Conservation (phyloP, 495 filamentous ascomycete species). For the Podospora pseudopauciseta region DNA sequence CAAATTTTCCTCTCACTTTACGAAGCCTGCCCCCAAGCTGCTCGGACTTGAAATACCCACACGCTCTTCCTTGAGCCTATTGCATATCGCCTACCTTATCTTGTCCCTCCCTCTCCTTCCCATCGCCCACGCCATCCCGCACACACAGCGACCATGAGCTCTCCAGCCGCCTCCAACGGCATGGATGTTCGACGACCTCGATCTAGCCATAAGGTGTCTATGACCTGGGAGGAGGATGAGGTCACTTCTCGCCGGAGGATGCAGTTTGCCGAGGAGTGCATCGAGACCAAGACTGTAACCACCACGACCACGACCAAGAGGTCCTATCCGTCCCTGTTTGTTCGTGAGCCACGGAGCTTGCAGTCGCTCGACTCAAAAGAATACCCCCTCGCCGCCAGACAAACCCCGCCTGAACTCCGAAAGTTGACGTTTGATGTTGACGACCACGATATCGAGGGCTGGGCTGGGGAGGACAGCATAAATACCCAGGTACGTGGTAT, state of each 20-base stretch:
- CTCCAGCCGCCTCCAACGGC: constrained; percentile 13
- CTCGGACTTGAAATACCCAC: neutral
- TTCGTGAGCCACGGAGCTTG: constrained; percentile 70
- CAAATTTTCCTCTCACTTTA: neutral
- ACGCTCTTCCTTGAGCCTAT: neutral
- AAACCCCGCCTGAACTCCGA: constrained; percentile 72
- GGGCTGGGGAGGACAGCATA: constrained; percentile 61
- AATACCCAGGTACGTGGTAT: constrained; percentile 18
- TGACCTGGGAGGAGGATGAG: constrained; percentile 46
- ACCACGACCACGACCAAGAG: constrained; percentile 94
- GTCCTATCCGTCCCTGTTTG: constrained; percentile 75
- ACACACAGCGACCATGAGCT: neutral
- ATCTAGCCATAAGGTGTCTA: constrained; percentile 46
- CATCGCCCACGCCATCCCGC: neutral
- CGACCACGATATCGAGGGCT: constrained; percentile 52
- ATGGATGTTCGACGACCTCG: constrained; percentile 40
- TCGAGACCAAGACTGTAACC: constrained; percentile 70
- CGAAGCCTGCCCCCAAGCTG: neutral
- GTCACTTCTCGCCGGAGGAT: constrained; percentile 34
- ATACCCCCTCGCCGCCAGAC: constrained; percentile 79
- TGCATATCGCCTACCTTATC: neutral
- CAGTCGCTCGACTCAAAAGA: constrained; percentile 77
- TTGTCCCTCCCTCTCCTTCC: neutral
- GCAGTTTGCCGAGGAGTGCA: constrained; percentile 53
- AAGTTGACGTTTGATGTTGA: constrained; percentile 67